phyloP scores from a whole-genome alignment of 2,329 filamentous ascomycete species.

The Penicillium corylophilum region DNA sequence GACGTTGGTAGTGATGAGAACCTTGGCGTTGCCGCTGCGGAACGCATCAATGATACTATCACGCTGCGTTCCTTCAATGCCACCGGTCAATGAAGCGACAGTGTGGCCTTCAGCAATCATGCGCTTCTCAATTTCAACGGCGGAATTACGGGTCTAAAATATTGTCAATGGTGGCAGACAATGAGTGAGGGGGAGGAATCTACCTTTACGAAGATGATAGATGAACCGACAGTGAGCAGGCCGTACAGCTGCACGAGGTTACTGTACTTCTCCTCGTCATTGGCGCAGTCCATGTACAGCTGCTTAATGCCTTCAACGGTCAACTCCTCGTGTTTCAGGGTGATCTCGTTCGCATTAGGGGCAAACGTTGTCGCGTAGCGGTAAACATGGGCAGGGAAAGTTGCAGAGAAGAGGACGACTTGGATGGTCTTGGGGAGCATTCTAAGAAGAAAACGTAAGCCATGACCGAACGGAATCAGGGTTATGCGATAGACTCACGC shows the following conservation, averaged over 20 bases:
- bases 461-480: neutral
- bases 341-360: slow-evolving; percentile 81
- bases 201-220: slow-evolving; percentile 96
- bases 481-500: slow-evolving; percentile 53
- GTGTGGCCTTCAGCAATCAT: slow-evolving; percentile 90
- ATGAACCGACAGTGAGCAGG: slow-evolving; percentile 92
- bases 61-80: slow-evolving; percentile 77
- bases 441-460: slow-evolving; percentile 48
- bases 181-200: slow-evolving; percentile 20
- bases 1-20: slow-evolving; percentile 96
- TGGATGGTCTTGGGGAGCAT: slow-evolving; percentile 74
- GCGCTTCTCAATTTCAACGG: slow-evolving; percentile 76
- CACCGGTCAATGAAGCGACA: slow-evolving; percentile 85
- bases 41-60: slow-evolving; percentile 85
- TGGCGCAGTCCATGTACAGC: slow-evolving; percentile 91
- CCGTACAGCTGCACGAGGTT: slow-evolving; percentile 91
- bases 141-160: slow-evolving; percentile 75
- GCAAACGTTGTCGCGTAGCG: slow-evolving; percentile 81
- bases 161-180: slow-evolving; percentile 16
- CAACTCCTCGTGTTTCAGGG: slow-evolving; percentile 83
- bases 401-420: slow-evolving; percentile 92
- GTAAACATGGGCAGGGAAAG: slow-evolving; percentile 82
- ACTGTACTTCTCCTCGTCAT: slow-evolving; percentile 79
- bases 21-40: slow-evolving; percentile 82
- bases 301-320: slow-evolving; percentile 97